Conservation (phyloP, 1,284 basidiomycete species). For the Trichosporon ovoides region DNA sequence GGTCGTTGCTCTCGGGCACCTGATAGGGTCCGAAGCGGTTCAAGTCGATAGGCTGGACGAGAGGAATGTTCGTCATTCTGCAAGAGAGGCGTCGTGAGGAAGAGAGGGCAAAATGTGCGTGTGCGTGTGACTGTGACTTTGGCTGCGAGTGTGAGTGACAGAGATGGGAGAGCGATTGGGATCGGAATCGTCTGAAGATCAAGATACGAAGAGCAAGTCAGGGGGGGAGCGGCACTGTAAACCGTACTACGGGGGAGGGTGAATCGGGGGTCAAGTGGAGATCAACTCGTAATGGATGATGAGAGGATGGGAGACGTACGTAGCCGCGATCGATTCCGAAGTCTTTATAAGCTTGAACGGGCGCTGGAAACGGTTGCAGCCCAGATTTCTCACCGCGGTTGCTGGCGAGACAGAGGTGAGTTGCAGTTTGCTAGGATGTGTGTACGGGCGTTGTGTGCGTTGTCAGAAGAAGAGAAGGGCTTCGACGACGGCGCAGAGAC, state of each 20-base stretch:
- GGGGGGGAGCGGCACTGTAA: constrained; percentile 1
- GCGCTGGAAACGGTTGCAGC: background rate
- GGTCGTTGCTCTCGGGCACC: background rate
- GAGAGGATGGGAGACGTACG: background rate
- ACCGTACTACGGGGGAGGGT: background rate
- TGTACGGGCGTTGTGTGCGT: background rate
- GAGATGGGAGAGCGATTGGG: background rate
- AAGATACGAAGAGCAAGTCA: background rate
- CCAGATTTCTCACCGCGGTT: background rate
- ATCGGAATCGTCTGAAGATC: too few species aligned
- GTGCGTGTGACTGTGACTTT: background rate
- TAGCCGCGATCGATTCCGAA: background rate
- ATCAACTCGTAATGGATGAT: background rate
- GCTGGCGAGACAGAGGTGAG: background rate
- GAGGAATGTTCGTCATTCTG: constrained; percentile 13
- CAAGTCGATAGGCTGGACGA: constrained; percentile 10
- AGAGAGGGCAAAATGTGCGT: background rate
- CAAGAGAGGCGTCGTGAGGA: background rate
- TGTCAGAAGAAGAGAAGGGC: background rate
- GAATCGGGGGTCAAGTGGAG: background rate
- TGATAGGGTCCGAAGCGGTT: constrained; percentile 1
- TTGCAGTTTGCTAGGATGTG: background rate
- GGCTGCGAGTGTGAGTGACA: background rate
- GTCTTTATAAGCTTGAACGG: constrained; percentile 1
- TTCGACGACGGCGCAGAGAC: background rate